Percentiles rank a stretch among this genome's conserved stretches.
Conservation (phyloP, 257 asterid genomes). For the Solanum gracilifrons region DNA sequence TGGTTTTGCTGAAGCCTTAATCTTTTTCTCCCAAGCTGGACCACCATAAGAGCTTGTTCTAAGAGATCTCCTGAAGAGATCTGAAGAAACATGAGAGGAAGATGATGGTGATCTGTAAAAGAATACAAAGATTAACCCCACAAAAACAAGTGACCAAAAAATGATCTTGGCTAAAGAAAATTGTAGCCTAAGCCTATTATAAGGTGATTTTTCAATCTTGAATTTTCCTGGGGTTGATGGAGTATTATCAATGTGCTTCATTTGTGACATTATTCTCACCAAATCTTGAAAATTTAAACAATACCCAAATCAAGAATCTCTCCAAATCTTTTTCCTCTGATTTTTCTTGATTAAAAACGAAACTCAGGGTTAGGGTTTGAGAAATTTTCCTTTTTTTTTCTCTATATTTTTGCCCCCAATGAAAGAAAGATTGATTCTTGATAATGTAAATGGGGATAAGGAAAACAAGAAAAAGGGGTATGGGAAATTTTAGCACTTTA, state of each 20-base stretch:
- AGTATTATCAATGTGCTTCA: conserved; percentile 79
- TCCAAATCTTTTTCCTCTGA: neutral
- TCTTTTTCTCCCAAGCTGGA: conserved; percentile 55
- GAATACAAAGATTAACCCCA: conserved; percentile 64
- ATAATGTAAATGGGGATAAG: neutral
- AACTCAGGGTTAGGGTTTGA: conserved; percentile 5
- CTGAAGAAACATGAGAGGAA: conserved; percentile 37
- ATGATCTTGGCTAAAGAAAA: conserved; percentile 68
- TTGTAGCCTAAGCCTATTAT: conserved; percentile 60
- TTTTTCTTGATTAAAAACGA: conserved; percentile 5
- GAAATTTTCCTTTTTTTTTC: neutral
- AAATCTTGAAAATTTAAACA: conserved; percentile 26
- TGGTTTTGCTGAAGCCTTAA: conserved; percentile 61
- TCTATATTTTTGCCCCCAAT: neutral
- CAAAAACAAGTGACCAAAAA: conserved; percentile 73
- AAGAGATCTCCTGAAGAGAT: conserved; percentile 83
- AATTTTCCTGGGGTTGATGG: conserved; percentile 89
- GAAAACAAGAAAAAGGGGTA: neutral
- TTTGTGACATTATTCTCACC: conserved; percentile 23
- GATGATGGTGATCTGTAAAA: conserved; percentile 73
- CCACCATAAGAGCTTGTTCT: conserved; percentile 51
- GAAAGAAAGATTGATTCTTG: neutral
- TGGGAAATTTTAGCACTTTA: neutral
- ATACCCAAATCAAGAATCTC: conserved; percentile 19
- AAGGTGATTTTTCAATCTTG: conserved; percentile 89